A percentile compares a stretch with the other conserved stretches of the same genome.
Evolutionary conservation across 2,329 filamentous ascomycete species (phyloP).

Genomic region (Aspergillaceae sp.): DNA sequence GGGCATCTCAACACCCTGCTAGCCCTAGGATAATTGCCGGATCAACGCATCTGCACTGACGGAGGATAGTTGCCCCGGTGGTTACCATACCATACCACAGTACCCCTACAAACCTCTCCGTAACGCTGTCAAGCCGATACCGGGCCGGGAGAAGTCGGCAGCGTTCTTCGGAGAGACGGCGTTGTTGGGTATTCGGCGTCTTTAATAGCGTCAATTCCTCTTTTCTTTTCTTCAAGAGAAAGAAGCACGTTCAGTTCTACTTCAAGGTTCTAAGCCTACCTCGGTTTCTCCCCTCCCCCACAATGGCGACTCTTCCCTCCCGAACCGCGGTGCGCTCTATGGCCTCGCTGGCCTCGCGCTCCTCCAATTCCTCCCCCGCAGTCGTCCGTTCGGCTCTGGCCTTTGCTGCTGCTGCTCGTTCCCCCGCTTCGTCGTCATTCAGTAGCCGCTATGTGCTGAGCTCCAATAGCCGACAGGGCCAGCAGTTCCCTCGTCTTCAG

Average conservation of each 20-base stretch:
- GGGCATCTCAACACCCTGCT: conserved; percentile 1
- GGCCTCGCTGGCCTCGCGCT: conserved; percentile 14
- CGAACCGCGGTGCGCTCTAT: conserved; percentile 32
- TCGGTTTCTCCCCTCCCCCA: conserved; percentile 6
- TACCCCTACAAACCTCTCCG: neutral
- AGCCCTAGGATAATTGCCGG: neutral
- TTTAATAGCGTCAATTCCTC: neutral
- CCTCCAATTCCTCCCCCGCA: conserved; percentile 26
- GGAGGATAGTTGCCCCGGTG: conserved; percentile 9
- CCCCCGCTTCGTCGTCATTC: conserved; percentile 23
- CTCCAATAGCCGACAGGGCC: conserved; percentile 21
- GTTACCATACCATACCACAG: conserved; percentile 9
- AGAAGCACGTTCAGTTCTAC: too few species aligned
- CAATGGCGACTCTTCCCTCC: conserved; percentile 21
- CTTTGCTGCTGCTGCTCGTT: conserved; percentile 20
- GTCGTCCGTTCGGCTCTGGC: conserved; percentile 21
- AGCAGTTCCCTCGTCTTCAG: conserved; percentile 31
- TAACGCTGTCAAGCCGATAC: conserved; percentile 8
- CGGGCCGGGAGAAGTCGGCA: conserved; percentile 20
- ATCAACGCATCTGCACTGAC: too few species aligned
- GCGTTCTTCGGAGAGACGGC: conserved; percentile 7
- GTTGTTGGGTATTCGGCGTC: too few species aligned
- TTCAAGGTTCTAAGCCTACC: neutral
- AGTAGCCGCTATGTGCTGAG: conserved; percentile 21
- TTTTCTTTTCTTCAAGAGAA: too few species aligned